Base-by-base conservation (phyloP, 495 filamentous ascomycete species). In the Xylaria scruposa region DNA sequence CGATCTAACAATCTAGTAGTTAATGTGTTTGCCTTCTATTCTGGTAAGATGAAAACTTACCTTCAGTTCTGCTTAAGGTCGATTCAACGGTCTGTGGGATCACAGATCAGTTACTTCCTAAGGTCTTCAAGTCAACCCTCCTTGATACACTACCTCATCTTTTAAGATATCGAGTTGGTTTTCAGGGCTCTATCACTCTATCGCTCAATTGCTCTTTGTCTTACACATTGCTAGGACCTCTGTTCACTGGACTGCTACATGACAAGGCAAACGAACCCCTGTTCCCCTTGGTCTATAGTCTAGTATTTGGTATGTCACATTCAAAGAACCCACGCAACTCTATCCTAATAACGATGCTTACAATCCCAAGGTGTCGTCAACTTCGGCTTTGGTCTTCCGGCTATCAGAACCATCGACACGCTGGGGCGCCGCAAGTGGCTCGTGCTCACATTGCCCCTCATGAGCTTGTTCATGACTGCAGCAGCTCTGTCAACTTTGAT, bases 371-470 rank as follows among this genome's bases (percentile, higher is more conserved):
- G 91, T 7, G 81, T 91, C 15, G 86, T 92, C 54, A 93, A 93
- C 76, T 93, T 89, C 80, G 75, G 92, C 46, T 92, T 92, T 69
- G 90, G 91, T 3, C 84, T 93, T 29, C 91, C 91, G 0, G 91
- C 91, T 29, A 81, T 94, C 47, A 90, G 89, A 78, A 92, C 90
- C 2, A 94, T 94, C 71, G 91, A 94, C 76, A 92, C 90, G 1
- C 90, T 92, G 67, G 91, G 91, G 8, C 87, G 91, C 5, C 86
- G 92, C 29, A 93, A 92, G 72, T 88, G 94, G 47, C 85, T 94
- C 0, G 86, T 94, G 13, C 83, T 85, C 0, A 94, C 92, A 2
- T 90, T 93, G 77, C 92, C 92, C 10, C 79, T 92, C 6, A 91
- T 93, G 89, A 76, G 85, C 1, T 72, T 92, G 6, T 85, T 84